Base-by-base conservation (phyloP, 2,329 filamentous ascomycete species). In the Aspergillus quadricinctus region DNA sequence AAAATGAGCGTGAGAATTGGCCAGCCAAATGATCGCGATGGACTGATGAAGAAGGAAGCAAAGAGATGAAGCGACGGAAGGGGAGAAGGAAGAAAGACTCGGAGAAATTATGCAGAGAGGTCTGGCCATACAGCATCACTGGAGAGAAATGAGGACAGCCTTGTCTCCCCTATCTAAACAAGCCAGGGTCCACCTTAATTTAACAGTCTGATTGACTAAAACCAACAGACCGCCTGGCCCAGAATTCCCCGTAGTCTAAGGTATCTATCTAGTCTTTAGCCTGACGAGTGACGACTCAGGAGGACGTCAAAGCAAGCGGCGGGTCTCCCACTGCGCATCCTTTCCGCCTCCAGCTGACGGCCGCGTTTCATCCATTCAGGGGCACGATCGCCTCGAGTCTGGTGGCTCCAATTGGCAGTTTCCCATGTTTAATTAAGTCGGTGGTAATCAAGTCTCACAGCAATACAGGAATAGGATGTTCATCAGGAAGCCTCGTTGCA, bases 281-380 rank as follows among this genome's bases (percentile, higher is more conserved):
- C 19, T 19, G n/a, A 4, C 27, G 49, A 48, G 28, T 29, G 41
- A 45, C 41, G 41, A 45, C 41, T 45, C 41, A 45, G n/a, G 10
- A 29, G 19, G 6, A 52, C 25, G n/a, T 28, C 37, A 27, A 27
- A 37, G 51, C 48, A 23, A 37, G 40, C 23, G 43, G 54, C 50
- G 57, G 50, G 54, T 56, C 50, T 27, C 21, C 43, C 40, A 54
- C 41, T 54, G 56, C 56, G 31, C 56, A 60, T 60, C 58, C 54
- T 48, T 60, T 52, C 58, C 58, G 53, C 53, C 52, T 60, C 37
- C 21, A 57, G 53, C n/a, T 23, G n/a, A 28, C 19, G 48, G 48
- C 21, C 53, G 48, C 27, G 28, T 23, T 53, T 53, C 43, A 48
- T 19, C 37, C 29, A 17, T 43, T 57, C 56, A 57, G 53, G 56